These are phyloP conservation scores for Penicillium sp. DNA, from an alignment of 2,329 filamentous ascomycete genomes.

Conservation along the genomic window DNA sequence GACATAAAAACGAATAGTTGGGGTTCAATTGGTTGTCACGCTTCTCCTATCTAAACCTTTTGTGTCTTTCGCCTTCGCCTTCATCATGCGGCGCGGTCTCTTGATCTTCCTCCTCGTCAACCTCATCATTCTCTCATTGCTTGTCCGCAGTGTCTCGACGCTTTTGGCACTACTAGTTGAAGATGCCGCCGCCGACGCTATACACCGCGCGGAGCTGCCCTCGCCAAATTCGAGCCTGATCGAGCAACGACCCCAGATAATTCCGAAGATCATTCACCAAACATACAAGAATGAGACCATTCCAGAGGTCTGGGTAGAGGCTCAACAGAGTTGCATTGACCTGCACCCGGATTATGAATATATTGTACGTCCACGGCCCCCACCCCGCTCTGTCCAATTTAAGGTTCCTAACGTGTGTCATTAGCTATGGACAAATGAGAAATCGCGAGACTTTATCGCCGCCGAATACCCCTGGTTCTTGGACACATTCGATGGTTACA, in stretches of 20 bases:
- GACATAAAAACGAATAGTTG: neutral
- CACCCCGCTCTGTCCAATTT: neutral
- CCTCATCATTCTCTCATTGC: constrained; percentile 61
- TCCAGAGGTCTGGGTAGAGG: constrained; percentile 63
- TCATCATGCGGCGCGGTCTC: constrained; percentile 60
- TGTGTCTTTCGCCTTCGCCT: constrained; percentile 1
- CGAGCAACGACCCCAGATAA: constrained; percentile 59
- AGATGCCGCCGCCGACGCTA: constrained; percentile 66
- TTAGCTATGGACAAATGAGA: constrained; percentile 74
- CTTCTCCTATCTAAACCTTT: neutral
- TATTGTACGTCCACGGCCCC: constrained; percentile 52
- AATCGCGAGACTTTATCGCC: constrained; percentile 68
- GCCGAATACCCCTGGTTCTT: constrained; percentile 76
- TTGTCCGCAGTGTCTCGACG: constrained; percentile 68
- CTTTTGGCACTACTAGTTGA: constrained; percentile 69
- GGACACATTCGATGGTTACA: constrained; percentile 70
- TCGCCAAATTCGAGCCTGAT: constrained; percentile 62
- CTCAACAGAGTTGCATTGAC: constrained; percentile 66
- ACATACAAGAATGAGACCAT: constrained; percentile 72
- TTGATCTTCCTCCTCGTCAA: constrained; percentile 66
- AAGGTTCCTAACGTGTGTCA: constrained; percentile 20
- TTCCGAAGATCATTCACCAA: constrained; percentile 76
- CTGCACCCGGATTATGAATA: constrained; percentile 72
- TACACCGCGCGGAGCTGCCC: constrained; percentile 65
- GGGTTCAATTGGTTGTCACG: constrained; percentile 1